Base-by-base conservation (phyloP, 345 rosid species). In the Brassica napus region DNA sequence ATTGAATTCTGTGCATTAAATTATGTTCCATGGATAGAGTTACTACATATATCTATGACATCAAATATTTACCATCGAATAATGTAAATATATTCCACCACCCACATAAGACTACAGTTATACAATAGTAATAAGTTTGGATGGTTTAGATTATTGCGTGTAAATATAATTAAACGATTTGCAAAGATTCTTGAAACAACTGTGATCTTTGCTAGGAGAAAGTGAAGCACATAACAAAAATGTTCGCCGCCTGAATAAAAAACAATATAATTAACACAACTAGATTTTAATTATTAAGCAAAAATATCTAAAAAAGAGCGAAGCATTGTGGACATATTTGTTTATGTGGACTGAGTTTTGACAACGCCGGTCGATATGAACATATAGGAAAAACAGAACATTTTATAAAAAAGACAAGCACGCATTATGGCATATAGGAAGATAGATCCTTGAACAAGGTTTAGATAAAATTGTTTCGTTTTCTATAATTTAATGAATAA, bases 171-270 rank as follows among this genome's bases (percentile, higher is more conserved):
- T 61, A 61, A 76, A 69, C 32, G 55, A 49, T 16, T 28, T 59
- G 55, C 16, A 49, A 69, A 31, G 63, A 68, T 60, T 44, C 37
- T 60, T 30, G 32, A 61, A 61, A 76, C 74, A 60, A 69, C 10
- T 60, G 28, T 76, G 37, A 60, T 76, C 11, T 76, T 14, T 76
- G 74, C 16, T 12, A 44, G 23, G 49, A 61, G 62, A 76, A 76
- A 68, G 80, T 14, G 74, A 69, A 69, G 61, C 79, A 76, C 60
- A 42, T 14, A 66, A 55, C 60, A 52, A 11, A 67, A 67, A 67
- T 67, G 39, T 62, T 75, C 72, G 31, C 66, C 72, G 67, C 30
- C 31, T 14, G 21, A 11, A 39, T 58, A 58, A 67, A 34, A 58
- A 8, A 18, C 0, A 11, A 4, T 74, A 10, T 10, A 30, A 39